A percentile compares a stretch with the other conserved stretches of the same genome.
These are phyloP conservation scores for Glaciozyma martinii DNA, from an alignment of 768 basidiomycete species.

Conservation along the genomic window DNA sequence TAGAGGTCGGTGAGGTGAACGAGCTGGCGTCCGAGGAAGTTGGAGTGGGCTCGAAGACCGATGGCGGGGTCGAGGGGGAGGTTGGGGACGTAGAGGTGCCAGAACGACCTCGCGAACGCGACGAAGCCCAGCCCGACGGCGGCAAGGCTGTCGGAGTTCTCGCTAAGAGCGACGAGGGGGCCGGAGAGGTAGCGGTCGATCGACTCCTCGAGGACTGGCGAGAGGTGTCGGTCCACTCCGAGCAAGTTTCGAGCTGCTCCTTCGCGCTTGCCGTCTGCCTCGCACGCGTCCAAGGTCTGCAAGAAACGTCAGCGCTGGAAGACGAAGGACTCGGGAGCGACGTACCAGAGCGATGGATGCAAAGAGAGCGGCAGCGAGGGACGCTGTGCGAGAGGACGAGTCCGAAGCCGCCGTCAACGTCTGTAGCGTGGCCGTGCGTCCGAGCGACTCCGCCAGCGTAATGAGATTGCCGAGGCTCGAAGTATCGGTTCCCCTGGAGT, in stretches of 20 bases:
- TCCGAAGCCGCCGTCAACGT: conserved; percentile 6
- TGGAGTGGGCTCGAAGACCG: conserved; percentile 43
- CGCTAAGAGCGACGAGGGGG: conserved; percentile 29
- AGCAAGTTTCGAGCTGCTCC: conserved; percentile 32
- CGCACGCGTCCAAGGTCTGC: background rate
- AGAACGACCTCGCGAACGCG: conserved; percentile 41
- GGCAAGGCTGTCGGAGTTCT: background rate
- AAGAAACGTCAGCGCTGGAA: background rate
- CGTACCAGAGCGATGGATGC: conserved; percentile 20
- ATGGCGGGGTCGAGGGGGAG: conserved; percentile 78
- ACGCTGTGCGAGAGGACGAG: background rate
- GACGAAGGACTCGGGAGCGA: background rate
- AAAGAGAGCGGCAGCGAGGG: background rate
- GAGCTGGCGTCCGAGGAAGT: conserved; percentile 25
- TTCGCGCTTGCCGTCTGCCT: background rate
- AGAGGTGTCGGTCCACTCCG: conserved; percentile 41
- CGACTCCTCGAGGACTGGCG: conserved; percentile 50
- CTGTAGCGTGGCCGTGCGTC: conserved; percentile 16
- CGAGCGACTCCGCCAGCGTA: conserved; percentile 11
- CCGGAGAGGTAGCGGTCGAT: conserved; percentile 7
- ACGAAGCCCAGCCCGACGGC: conserved; percentile 23
- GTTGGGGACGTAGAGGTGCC: conserved; percentile 71
- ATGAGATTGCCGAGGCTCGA: conserved; percentile 22
- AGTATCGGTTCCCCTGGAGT: conserved; percentile 11
- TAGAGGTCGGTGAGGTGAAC: conserved; percentile 41